phyloP scores from a whole-genome alignment of 1,284 basidiomycete species.

The Tetrapyrgos nigripes region DNA sequence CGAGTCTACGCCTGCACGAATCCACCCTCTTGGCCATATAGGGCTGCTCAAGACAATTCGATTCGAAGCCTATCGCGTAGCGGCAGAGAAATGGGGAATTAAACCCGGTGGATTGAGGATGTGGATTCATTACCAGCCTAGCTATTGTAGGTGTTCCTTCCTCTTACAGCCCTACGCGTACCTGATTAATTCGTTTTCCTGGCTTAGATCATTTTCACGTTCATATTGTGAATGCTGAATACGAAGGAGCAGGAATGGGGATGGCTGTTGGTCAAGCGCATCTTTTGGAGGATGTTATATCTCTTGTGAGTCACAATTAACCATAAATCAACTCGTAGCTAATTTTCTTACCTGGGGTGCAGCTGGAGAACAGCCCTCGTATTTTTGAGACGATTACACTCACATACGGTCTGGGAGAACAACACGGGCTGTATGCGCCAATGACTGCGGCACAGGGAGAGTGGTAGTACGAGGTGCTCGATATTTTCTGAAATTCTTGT shows the following conservation, averaged over 20 bases:
- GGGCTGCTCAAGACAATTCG: conserved; percentile 74
- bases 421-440: conserved; percentile 71
- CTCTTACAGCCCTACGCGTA: background rate
- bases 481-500: no score
- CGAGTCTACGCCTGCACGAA: background rate
- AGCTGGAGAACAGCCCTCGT: conserved; percentile 21
- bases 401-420: conserved; percentile 83
- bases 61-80: conserved; percentile 56
- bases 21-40: conserved; percentile 55
- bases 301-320: conserved; percentile 59
- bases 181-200: background rate
- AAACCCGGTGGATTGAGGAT: conserved; percentile 69
- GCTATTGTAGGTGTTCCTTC: conserved; percentile 78
- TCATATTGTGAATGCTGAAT: conserved; percentile 86
- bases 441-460: conserved; percentile 42
- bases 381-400: conserved; percentile 78
- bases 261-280: conserved; percentile 93
- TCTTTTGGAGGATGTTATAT: conserved; percentile 91
- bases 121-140: conserved; percentile 96
- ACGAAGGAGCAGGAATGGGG: conserved; percentile 64
- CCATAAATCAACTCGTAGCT: background rate
- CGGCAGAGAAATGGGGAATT: conserved; percentile 69
- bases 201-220: conserved; percentile 91
- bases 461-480: no score
- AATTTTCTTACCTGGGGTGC: background rate